Evolutionary conservation across 345 rosid genomes (phyloP).

Genomic region (Brassica juncea): DNA sequence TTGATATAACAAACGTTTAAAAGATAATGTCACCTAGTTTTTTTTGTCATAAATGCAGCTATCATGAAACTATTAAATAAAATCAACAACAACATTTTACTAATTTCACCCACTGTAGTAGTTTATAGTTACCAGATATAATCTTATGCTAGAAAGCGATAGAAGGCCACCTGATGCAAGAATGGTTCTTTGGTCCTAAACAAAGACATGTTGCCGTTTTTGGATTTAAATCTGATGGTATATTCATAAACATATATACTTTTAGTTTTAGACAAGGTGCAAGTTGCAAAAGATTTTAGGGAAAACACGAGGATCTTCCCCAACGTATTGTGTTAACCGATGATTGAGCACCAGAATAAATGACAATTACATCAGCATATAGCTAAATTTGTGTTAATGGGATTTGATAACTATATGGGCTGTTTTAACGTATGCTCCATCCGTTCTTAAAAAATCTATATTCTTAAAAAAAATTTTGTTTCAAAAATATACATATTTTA

Average conservation of each 20-base stretch:
- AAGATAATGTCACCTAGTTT: neutral
- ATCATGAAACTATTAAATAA: neutral
- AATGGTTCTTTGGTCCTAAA: neutral
- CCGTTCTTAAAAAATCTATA: too few relatives aligned
- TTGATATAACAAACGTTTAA: slow-evolving; percentile 4
- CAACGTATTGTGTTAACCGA: slow-evolving; percentile 26
- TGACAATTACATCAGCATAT: neutral
- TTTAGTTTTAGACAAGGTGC: neutral
- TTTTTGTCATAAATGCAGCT: slow-evolving; percentile 3
- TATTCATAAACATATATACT: neutral
- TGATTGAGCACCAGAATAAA: slow-evolving; percentile 27
- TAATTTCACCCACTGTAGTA: neutral
- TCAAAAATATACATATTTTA: too few relatives aligned
- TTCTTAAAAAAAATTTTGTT: too few relatives aligned
- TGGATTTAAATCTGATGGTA: neutral
- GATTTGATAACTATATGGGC: slow-evolving; percentile 5
- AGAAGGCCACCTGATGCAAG: neutral
- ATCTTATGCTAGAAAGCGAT: neutral
- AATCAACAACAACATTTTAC: neutral
- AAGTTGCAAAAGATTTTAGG: slow-evolving; percentile 31
- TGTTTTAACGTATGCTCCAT: neutral
- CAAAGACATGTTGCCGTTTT: neutral
- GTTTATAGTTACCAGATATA: neutral
- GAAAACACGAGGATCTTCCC: slow-evolving; percentile 38
- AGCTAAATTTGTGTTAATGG: neutral